Conservation (phyloP, 306 rosid genomes). For the Prinsepia uniflora region DNA sequence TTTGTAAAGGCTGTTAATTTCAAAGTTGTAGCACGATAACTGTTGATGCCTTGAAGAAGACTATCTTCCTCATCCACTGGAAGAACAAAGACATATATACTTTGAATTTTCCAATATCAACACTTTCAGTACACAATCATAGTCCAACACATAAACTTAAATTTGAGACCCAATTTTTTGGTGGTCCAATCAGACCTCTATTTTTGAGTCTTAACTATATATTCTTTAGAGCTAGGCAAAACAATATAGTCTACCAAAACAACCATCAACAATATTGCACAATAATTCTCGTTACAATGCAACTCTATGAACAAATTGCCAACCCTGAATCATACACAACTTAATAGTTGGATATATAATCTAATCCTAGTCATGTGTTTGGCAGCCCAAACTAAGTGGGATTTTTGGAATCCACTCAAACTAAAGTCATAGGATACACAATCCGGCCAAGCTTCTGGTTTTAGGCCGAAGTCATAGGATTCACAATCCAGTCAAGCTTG, state of each 20-base stretch:
- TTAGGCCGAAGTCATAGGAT: too few relatives aligned
- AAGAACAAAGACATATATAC: slow-evolving; percentile 8
- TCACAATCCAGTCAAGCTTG: too few relatives aligned
- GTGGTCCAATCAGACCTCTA: not conserved
- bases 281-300: not conserved
- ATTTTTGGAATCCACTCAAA: too few relatives aligned
- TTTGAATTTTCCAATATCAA: not conserved
- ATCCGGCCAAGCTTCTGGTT: too few relatives aligned
- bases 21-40: slow-evolving; percentile 44
- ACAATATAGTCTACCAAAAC: not conserved
- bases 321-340: not conserved
- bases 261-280: not conserved
- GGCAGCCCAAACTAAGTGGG: too few relatives aligned
- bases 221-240: not conserved
- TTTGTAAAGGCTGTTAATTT: slow-evolving; percentile 52
- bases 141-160: not conserved
- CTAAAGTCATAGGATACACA: too few relatives aligned
- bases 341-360: not conserved
- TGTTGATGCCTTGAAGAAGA: slow-evolving; percentile 69
- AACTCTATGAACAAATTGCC: not conserved
- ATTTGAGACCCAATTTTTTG: not conserved
- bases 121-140: slow-evolving; percentile 4
- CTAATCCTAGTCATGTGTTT: too few relatives aligned
- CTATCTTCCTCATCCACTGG: slow-evolving; percentile 57
- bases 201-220: not conserved